Base-by-base conservation (phyloP, 2,329 filamentous ascomycete genomes). In the Pseudogymnoascus sp. region DNA sequence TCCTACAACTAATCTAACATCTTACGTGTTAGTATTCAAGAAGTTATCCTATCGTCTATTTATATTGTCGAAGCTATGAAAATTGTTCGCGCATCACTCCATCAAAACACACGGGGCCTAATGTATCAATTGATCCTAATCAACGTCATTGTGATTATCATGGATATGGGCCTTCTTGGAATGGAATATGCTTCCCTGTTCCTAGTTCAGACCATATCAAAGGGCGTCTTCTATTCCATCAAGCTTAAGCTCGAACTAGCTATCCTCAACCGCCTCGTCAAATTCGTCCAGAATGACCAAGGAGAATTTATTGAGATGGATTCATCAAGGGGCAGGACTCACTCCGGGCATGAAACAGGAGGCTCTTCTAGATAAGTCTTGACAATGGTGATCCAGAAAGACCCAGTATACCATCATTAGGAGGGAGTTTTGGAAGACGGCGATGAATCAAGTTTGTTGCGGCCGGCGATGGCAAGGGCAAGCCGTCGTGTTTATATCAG, bases 231-330 rank as follows among this genome's bases (percentile, higher is more conserved):
- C 5, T 80, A 79, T 69, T 75, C 73, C 50, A 70, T 79, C 67
- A 80, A 80, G 67, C 74, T 83, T 42, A 82, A 83, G 65, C 76
- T 83, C n/a, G 83, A 86, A 70, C 79, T 80, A 65, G 79, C 81
- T 15, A 79, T 86, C 42, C 73, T 86, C 9, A 75, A 82, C 29
- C 74, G 73, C 11, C 72, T 78, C 37, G 64, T 68, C 29, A 26
- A 42, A 9, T 44, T 69, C 13, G 62, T 68, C 17, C 61, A 63
- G 1, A 63, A 60, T n/a, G 15, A n/a, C 13, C 4, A 17, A 13
- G 19, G n/a, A 13, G 19, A 50, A 19, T 37, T 37, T 37, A 37
- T 37, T 15, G 35, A 37, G 35, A 37, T 37, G 35, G 9, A 33
- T 11, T 33, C 31, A 33, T 33, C 31, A 33, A 11, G 31, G 31